phyloP scores from a whole-genome alignment of 176 grass and related monocot genomes.

The Zea luxurians region DNA sequence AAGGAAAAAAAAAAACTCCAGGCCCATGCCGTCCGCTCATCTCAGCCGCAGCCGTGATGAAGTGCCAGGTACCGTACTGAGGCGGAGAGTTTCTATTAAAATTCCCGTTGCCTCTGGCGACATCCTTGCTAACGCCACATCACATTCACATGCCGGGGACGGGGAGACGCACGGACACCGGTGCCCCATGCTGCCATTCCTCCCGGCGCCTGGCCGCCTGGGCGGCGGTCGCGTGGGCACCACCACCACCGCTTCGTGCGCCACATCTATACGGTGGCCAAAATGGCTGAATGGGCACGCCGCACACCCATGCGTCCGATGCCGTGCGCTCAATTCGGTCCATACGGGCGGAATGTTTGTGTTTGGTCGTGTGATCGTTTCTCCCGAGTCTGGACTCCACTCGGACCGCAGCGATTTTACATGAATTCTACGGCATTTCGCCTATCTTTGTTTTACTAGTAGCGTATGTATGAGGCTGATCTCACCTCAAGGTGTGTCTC shows the following conservation, averaged over 20 bases:
- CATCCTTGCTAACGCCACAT: not conserved
- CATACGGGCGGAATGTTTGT: not conserved
- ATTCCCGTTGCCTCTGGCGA: not conserved
- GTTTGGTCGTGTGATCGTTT: not conserved
- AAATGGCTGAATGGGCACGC: not conserved
- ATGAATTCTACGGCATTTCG: not conserved
- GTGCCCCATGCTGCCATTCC: slow-evolving; percentile 18
- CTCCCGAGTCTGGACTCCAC: not conserved
- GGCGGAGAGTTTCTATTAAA: not conserved
- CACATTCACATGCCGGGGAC: slow-evolving; percentile 7
- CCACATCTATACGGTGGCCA: slow-evolving; percentile 2
- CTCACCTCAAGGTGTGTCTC: too few relatives aligned
- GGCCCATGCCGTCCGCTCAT: not conserved
- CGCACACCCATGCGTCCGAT: not conserved
- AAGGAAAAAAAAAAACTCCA: not conserved
- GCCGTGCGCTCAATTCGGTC: not conserved
- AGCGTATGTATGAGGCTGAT: too few relatives aligned
- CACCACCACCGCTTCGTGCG: not conserved
- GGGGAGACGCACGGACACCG: not conserved
- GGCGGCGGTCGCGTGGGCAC: not conserved
- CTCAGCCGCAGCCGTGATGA: not conserved
- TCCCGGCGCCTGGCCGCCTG: not conserved
- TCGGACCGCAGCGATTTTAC: not conserved
- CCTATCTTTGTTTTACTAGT: too few relatives aligned
- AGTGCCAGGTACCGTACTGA: not conserved